phyloP scores from a whole-genome alignment of 345 rosid species.

The Cochlearia excelsa region DNA sequence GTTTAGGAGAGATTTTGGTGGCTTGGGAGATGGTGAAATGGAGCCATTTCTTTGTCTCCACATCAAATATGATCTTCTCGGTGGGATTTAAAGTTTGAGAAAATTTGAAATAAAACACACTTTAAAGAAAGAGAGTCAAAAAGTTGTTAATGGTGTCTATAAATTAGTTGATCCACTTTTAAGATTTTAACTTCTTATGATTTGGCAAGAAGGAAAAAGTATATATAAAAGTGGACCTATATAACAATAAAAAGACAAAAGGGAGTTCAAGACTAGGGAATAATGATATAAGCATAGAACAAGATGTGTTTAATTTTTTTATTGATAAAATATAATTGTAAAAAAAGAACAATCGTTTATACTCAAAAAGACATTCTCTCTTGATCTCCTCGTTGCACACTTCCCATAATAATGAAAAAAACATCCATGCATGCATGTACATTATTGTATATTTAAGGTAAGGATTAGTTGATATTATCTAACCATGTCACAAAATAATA shows the following conservation, averaged over 20 bases:
- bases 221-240: constrained; percentile 19
- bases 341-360: constrained; percentile 40
- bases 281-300: constrained; percentile 39
- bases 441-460: not conserved
- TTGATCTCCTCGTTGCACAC: constrained; percentile 24
- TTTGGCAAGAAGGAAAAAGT: constrained; percentile 30
- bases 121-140: constrained; percentile 29
- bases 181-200: constrained; percentile 27
- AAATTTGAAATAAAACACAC: constrained; percentile 18
- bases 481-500: not conserved
- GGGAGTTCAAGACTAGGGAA: constrained; percentile 45
- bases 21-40: constrained; percentile 52
- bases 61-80: constrained; percentile 34
- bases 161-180: constrained; percentile 35
- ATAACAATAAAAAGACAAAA: constrained; percentile 31
- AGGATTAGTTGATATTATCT: not conserved
- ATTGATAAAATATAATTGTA: constrained; percentile 47
- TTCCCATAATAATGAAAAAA: constrained; percentile 18
- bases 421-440: constrained; percentile 25
- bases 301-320: constrained; percentile 38
- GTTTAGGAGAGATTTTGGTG: constrained; percentile 43
- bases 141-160: constrained; percentile 30
- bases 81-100: constrained; percentile 33
- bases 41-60: constrained; percentile 37
- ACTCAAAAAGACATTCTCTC: constrained; percentile 42